A percentile compares a stretch with the other conserved stretches of the same genome.
Evolutionary conservation across 2,329 filamentous ascomycete genomes (phyloP).

Genomic region (Juglanconis juglandina): DNA sequence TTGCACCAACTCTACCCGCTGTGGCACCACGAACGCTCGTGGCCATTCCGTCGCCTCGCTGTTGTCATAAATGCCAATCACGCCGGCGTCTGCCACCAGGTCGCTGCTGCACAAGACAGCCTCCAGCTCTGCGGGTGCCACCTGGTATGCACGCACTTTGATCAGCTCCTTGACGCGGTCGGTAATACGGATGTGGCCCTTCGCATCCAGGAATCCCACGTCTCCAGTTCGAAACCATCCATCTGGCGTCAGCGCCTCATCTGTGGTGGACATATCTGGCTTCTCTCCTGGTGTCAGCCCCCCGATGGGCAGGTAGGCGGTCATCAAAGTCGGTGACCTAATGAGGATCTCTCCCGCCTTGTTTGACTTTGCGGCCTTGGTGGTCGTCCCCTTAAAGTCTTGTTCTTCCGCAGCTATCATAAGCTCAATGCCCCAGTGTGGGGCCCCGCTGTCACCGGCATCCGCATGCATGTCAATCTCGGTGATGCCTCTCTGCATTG

Average conservation of each 20-base stretch:
- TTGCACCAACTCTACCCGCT: constrained; percentile 18
- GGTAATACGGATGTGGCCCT: constrained; percentile 61
- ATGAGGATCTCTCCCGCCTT: constrained; percentile 64
- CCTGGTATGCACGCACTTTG: constrained; percentile 42
- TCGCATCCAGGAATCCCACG: constrained; percentile 55
- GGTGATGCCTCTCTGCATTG: constrained; percentile 55
- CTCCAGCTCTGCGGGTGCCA: constrained; percentile 41
- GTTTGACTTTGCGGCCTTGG: constrained; percentile 40
- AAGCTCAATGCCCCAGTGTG: constrained; percentile 67
- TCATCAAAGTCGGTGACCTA: constrained; percentile 61
- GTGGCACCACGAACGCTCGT: constrained; percentile 50
- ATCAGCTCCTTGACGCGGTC: constrained; percentile 66
- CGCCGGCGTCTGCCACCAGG: constrained; percentile 47
- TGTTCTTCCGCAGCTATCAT: constrained; percentile 54
- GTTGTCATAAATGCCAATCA: constrained; percentile 51
- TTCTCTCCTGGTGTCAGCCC: constrained; percentile 26
- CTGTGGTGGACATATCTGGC: constrained; percentile 36
- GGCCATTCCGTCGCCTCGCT: constrained; percentile 58
- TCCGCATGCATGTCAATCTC: constrained; percentile 42
- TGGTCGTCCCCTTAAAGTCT: constrained; percentile 28
- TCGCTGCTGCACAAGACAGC: constrained; percentile 31
- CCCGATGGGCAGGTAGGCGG: constrained; percentile 63
- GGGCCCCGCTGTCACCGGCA: constrained; percentile 58
- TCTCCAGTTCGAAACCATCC: constrained; percentile 73
- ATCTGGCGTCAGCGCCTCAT: constrained; percentile 43